Base-by-base conservation (phyloP, 164 flowering plant genomes). In the Taxillus chinensis region DNA sequence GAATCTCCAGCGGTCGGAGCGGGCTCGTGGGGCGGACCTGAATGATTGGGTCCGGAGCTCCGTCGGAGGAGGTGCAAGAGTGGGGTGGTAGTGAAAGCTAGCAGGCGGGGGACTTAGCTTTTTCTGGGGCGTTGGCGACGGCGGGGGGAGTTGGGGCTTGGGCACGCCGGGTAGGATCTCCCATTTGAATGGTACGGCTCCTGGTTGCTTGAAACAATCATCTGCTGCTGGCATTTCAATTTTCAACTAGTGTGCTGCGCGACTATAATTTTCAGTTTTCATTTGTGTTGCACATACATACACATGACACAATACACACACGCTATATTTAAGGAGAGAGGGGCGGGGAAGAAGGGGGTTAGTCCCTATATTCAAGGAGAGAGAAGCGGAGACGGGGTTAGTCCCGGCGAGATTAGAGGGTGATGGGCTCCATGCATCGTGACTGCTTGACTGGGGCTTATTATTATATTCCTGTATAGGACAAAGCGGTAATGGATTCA, bases 171-270 rank as follows among this genome's bases (percentile, higher is more conserved):
- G 95, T 54, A 74, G 69, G 67, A 83, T 72, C 79, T 87, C 95
- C 95, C 95, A 87, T 58, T 83, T 83, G 82, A 87, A 87, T 14
- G 95, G 95, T n/a, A 87, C 70, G 1, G 86, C 61, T 42, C 90
- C 90, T 9, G 83, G 78, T 62, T 75, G 72, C 74, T 67, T 79
- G 78, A 78, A 83, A 1, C 83, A 80, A 15, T 85, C 95, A 55
- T 80, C 89, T 51, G 17, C 54, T 51, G 27, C 54, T 3, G 62
- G 68, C 81, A 77, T 75, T 16, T 39, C 15, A 27, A 27, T 27
- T 27, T 2, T 27, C 27, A 27, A 27, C 27, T n/a, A n/a, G n/a
- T n/a, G n/a, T n/a, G n/a, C n/a, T n/a, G n/a, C n/a, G n/a, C n/a
- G n/a, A n/a, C n/a, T 27, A 27, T 27, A 27, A 27, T 27, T 27